Evolutionary conservation across 306 rosid species (phyloP).

Genomic region (Bauhinia variegata): DNA sequence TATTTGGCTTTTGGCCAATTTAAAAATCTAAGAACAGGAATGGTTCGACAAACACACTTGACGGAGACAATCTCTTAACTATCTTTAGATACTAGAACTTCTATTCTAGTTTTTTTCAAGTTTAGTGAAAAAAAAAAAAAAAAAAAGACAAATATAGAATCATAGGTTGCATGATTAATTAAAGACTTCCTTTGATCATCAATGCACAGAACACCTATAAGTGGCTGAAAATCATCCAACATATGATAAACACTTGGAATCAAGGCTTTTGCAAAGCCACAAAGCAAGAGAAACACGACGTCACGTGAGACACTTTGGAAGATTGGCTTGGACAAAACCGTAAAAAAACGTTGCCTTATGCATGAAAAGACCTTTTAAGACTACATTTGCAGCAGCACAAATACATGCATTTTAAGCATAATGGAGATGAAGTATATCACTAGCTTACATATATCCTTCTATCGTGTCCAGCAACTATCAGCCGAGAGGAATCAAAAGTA

Average conservation of each 20-base stretch:
- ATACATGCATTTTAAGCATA: slow-evolving; percentile 1
- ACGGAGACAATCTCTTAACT: no score
- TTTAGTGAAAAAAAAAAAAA: not conserved
- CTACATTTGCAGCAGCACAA: not conserved
- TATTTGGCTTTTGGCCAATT: not conserved
- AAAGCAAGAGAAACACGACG: not conserved
- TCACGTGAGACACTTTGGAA: not conserved
- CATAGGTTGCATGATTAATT: not conserved
- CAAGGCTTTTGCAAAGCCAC: not conserved
- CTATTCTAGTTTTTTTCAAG: no score
- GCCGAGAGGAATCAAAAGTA: slow-evolving; percentile 81
- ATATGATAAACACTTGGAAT: no score
- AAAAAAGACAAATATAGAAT: not conserved
- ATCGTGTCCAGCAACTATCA: slow-evolving; percentile 87
- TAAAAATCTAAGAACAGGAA: not conserved
- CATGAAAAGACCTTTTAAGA: not conserved
- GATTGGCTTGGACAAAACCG: not conserved
- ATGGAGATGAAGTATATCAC: slow-evolving; percentile 10
- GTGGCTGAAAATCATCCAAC: not conserved
- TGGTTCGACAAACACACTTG: no score
- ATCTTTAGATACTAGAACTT: no score
- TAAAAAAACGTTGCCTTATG: not conserved
- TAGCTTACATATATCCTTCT: slow-evolving; percentile 84
- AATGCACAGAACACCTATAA: not conserved
- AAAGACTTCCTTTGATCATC: not conserved